A percentile compares a stretch with the other conserved stretches of the same genome.
phyloP scores from a whole-genome alignment of 306 rosid species.

The Leucaena leucocephala region DNA sequence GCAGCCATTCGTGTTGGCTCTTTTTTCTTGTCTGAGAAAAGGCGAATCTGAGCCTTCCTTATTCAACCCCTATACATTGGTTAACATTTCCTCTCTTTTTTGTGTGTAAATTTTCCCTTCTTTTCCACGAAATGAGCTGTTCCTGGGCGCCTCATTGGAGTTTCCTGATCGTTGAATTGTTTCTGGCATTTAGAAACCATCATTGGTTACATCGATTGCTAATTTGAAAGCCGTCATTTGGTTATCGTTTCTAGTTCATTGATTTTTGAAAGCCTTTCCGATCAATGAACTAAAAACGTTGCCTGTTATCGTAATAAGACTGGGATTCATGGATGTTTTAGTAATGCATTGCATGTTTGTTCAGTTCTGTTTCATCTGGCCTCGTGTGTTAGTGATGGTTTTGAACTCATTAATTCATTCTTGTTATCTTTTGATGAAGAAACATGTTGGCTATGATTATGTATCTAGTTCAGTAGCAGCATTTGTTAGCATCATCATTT shows the following conservation, averaged over 20 bases:
- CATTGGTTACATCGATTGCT: not conserved
- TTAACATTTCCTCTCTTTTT: not conserved
- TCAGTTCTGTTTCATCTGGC: too few relatives aligned
- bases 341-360: too few relatives aligned
- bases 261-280: too few relatives aligned
- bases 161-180: not conserved
- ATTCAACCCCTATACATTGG: not conserved
- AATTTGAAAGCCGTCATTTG: not conserved
- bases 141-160: too few relatives aligned
- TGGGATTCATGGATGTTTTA: too few relatives aligned
- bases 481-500: not conserved
- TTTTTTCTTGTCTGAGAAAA: constrained; percentile 26
- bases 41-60: constrained; percentile 25
- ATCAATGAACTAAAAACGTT: too few relatives aligned
- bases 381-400: not conserved
- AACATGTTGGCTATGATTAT: not conserved
- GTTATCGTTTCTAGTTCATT: too few relatives aligned
- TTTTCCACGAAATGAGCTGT: not conserved
- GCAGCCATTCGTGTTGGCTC: constrained; percentile 17
- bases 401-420: not conserved
- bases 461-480: not conserved
- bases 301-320: too few relatives aligned
- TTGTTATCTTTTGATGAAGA: not conserved
- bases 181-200: not conserved
- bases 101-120: not conserved